Base-by-base conservation (phyloP, 495 filamentous ascomycete species). In the Letharia lupina region DNA sequence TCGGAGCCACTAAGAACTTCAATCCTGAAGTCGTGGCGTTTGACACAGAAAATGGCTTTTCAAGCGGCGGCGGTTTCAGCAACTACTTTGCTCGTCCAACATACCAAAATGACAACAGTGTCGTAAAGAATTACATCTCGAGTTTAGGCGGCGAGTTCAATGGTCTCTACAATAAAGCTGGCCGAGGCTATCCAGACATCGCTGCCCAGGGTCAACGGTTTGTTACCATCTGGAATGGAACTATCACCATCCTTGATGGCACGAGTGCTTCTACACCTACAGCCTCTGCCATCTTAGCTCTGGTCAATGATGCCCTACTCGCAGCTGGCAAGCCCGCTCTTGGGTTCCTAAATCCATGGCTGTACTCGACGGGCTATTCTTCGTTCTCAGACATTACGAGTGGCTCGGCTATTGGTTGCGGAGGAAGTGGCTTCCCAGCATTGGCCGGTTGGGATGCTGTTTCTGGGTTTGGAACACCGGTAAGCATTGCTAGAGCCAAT, bases 321-420 rank as follows among this genome's bases (percentile, higher is more conserved):
- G 74, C 80, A 1, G 78, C 77, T 23, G 82, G 82, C 31, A 74
- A 84, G 70, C 76, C 83, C 1, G 75, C 82, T 0, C 72, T 92
- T 62, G 89, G 89, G 0, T 91, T 91, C 78, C 70, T 91, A 42
- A 92, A 93, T 72, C 89, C 88, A 0, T 89, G 86, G 86, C 69
- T 92, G 39, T 92, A 91, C 75, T 76, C 76, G 13, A 74, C 68
- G 10, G 84, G 77, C 15, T 73, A 75, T 52, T 65, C 74, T 13
- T 86, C 77, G 1, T 75, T 91, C 61, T 89, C 81, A 18, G 89
- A 93, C 68, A 84, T 93, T 59, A 79, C 78, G 5, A 60, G 70
- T 15, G 87, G 87, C 1, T 82, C 81, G 8, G 85, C 83, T 45
- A 79, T 76, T 0, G 89, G 89, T 1, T 91, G 89, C 50, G 82